Conservation (phyloP, 805 yeast genomes). For the Kluyveromyces aestuarii region DNA sequence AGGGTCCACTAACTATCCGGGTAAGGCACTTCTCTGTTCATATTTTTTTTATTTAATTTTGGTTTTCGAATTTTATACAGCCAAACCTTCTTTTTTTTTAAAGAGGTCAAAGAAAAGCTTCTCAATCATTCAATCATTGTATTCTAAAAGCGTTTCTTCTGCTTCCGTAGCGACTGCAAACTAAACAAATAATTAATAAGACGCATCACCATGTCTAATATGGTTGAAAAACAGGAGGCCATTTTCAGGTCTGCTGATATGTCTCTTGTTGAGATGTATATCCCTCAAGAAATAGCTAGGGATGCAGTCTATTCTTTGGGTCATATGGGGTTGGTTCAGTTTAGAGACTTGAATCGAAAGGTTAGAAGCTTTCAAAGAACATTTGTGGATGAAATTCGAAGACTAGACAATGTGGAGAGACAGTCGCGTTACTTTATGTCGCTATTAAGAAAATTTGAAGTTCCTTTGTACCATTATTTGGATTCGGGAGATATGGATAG, state of each 20-base stretch:
- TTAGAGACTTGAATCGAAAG: slow-evolving; percentile 76
- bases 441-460: slow-evolving; percentile 42
- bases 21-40: background rate
- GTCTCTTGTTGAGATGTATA: slow-evolving; percentile 85
- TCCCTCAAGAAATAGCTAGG: slow-evolving; percentile 83
- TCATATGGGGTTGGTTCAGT: slow-evolving; percentile 75
- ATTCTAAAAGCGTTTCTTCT: too few species aligned
- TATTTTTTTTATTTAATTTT: too few species aligned
- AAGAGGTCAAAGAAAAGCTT: background rate
- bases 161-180: too few species aligned
- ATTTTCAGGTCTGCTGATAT: slow-evolving; percentile 84
- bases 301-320: slow-evolving; percentile 84
- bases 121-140: background rate
- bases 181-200: background rate
- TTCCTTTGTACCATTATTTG: slow-evolving; percentile 26
- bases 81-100: background rate
- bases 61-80: background rate
- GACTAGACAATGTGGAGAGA: slow-evolving; percentile 78
- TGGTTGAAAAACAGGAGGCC: slow-evolving; percentile 25
- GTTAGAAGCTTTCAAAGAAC: slow-evolving; percentile 83
- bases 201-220: slow-evolving; percentile 1
- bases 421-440: slow-evolving; percentile 54
- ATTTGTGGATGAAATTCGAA: slow-evolving; percentile 80
- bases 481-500: slow-evolving; percentile 23
- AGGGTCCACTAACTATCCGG: background rate